phyloP scores from a whole-genome alignment of 202 grass and related monocot species.

The Zoysia matrella region DNA sequence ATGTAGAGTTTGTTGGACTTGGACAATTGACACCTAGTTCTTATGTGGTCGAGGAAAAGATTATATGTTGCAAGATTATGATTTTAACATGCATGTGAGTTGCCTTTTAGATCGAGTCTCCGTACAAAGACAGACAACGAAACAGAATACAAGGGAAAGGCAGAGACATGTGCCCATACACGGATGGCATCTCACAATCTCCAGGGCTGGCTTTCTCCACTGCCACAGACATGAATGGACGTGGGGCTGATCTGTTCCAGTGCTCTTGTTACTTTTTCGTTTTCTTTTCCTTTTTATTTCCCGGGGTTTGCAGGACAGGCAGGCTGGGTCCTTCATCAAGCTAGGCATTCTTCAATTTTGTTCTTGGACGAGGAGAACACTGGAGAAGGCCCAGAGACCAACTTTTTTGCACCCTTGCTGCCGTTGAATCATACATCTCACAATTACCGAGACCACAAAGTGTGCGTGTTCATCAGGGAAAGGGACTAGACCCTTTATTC shows the following conservation, averaged over 20 bases:
- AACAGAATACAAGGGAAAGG: constrained; percentile 3
- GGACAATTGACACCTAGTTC: no score
- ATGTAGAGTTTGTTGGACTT: no score
- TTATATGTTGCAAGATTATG: no score
- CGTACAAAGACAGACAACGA: neutral
- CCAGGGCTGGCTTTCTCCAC: constrained; percentile 25
- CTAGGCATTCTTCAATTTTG: constrained; percentile 57
- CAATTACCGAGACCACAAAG: constrained; percentile 57
- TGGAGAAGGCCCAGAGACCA: constrained; percentile 40
- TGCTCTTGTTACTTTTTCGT: constrained; percentile 7
- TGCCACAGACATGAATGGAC: constrained; percentile 55
- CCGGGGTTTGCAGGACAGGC: constrained; percentile 45
- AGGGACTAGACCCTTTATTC: constrained; percentile 24
- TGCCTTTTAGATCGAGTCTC: neutral
- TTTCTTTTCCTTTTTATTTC: constrained; percentile 24
- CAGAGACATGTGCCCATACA: neutral
- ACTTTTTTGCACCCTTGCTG: constrained; percentile 54
- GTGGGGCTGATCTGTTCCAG: constrained; percentile 52
- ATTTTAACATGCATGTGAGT: neutral
- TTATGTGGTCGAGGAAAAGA: no score
- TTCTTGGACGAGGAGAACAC: constrained; percentile 38
- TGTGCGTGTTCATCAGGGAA: constrained; percentile 20
- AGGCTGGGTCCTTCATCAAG: constrained; percentile 34
- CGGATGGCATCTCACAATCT: constrained; percentile 36
- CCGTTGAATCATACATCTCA: constrained; percentile 57